Percentiles rank a stretch among this genome's conserved stretches.
Conservation (phyloP, 257 asterid species). For the Petunia axillaris region DNA sequence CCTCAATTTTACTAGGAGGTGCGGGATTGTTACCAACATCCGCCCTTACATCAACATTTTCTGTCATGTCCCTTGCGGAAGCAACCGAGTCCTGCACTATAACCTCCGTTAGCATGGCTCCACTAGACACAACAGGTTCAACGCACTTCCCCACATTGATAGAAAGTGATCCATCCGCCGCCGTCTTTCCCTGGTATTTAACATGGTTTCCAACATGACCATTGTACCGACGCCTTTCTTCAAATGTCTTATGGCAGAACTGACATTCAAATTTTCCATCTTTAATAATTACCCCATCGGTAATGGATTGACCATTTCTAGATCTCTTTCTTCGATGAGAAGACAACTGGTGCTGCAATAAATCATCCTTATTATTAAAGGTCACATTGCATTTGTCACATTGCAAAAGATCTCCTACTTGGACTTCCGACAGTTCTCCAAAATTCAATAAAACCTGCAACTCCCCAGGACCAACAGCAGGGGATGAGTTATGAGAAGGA, state of each 20-base stretch:
- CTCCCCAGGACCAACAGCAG: conserved; percentile 34
- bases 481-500: conserved; percentile 38
- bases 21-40: conserved; percentile 28
- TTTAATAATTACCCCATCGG: conserved; percentile 69
- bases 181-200: conserved; percentile 52
- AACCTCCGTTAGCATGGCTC: conserved; percentile 38
- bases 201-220: conserved; percentile 79
- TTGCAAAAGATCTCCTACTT: conserved; percentile 40
- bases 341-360: conserved; percentile 55
- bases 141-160: conserved; percentile 26
- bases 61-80: conserved; percentile 29
- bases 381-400: conserved; percentile 53
- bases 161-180: conserved; percentile 46
- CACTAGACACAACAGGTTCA: conserved; percentile 34
- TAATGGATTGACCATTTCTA: conserved; percentile 47
- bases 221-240: conserved; percentile 63
- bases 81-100: conserved; percentile 34
- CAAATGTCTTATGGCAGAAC: conserved; percentile 69
- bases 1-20: conserved; percentile 31
- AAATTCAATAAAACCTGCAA: conserved; percentile 35
- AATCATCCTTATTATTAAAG: conserved; percentile 48
- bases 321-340: conserved; percentile 53
- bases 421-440: conserved; percentile 44
- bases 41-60: conserved; percentile 30
- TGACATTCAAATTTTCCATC: conserved; percentile 71